Evolutionary conservation across 805 yeast species (phyloP).

Genomic region (Saturnispora saitoi): DNA sequence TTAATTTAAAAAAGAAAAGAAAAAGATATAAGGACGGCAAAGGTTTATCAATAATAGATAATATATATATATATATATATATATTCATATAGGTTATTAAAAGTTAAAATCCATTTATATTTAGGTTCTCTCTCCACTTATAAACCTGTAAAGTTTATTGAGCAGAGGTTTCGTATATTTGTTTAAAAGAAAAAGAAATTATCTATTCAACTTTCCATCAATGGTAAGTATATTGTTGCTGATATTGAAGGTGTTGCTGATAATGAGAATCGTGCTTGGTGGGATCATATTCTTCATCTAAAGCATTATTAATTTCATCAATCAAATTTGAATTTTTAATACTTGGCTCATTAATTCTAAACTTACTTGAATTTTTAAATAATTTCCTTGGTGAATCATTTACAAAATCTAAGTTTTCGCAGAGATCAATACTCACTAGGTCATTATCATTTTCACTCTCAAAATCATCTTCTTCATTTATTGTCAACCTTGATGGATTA

Average conservation of each 20-base stretch:
- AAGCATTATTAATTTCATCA: conserved; percentile 12
- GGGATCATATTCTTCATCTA: conserved; percentile 10
- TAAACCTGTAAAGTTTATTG: no score
- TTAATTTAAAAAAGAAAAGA: neutral
- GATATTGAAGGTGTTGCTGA: neutral
- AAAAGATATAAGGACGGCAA: neutral
- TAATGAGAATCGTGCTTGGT: neutral
- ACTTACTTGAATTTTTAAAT: neutral
- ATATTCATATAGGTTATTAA: neutral
- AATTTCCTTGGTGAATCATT: neutral
- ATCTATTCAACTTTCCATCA: neutral
- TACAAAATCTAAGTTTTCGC: neutral
- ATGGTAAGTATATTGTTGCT: neutral
- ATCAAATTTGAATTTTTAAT: conserved; percentile 7
- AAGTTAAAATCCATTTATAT: neutral
- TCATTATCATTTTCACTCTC: conserved; percentile 4
- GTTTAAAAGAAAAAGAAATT: neutral
- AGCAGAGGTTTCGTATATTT: neutral
- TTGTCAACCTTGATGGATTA: neutral
- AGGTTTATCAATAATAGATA: neutral
- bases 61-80: neutral
- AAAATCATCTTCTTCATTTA: conserved; percentile 2
- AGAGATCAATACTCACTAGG: neutral
- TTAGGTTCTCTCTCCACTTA: no score
- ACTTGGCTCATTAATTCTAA: neutral